These are phyloP conservation scores for Ganoderma meredithae DNA, from an alignment of 1,284 basidiomycete genomes.

Conservation along the genomic window DNA sequence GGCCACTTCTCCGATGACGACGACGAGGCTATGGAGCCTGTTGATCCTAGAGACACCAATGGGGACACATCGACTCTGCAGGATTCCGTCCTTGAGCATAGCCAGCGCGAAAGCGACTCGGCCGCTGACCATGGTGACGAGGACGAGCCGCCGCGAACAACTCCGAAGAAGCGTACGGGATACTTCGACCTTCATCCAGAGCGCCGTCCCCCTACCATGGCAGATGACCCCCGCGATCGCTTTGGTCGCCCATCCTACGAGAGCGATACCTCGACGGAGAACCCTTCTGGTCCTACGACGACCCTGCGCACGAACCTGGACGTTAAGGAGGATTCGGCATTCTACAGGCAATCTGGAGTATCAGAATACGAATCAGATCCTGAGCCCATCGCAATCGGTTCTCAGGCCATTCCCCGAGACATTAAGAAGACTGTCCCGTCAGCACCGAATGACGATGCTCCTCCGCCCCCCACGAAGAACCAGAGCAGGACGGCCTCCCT, in stretches of 20 bases:
- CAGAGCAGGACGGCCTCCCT: slow-evolving; percentile 73
- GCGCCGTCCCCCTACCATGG: slow-evolving; percentile 49
- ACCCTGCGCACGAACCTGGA: slow-evolving; percentile 23
- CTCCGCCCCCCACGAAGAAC: slow-evolving; percentile 24
- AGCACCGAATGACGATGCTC: slow-evolving; percentile 17
- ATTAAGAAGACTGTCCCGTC: slow-evolving; percentile 21
- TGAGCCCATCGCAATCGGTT: slow-evolving; percentile 23
- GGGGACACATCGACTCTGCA: slow-evolving; percentile 34
- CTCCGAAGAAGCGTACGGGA: slow-evolving; percentile 50
- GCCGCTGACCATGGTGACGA: slow-evolving; percentile 42
- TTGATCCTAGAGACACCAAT: slow-evolving; percentile 31
- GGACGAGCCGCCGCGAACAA: slow-evolving; percentile 37
- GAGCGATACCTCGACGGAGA: slow-evolving; percentile 35
- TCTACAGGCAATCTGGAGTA: slow-evolving; percentile 23
- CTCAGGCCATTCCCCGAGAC: slow-evolving; percentile 26
- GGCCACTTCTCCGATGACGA: slow-evolving; percentile 58
- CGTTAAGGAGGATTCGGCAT: slow-evolving; percentile 13
- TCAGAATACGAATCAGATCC: slow-evolving; percentile 33
- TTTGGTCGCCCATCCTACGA: slow-evolving; percentile 38
- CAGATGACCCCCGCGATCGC: slow-evolving; percentile 43
- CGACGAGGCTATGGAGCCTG: slow-evolving; percentile 49
- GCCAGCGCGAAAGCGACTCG: slow-evolving; percentile 27
- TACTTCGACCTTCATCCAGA: slow-evolving; percentile 79
- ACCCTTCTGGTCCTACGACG: slow-evolving; percentile 26
- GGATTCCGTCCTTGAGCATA: slow-evolving; percentile 32